phyloP scores from a whole-genome alignment of 441 rosid species.

The Mallotus repandus region DNA sequence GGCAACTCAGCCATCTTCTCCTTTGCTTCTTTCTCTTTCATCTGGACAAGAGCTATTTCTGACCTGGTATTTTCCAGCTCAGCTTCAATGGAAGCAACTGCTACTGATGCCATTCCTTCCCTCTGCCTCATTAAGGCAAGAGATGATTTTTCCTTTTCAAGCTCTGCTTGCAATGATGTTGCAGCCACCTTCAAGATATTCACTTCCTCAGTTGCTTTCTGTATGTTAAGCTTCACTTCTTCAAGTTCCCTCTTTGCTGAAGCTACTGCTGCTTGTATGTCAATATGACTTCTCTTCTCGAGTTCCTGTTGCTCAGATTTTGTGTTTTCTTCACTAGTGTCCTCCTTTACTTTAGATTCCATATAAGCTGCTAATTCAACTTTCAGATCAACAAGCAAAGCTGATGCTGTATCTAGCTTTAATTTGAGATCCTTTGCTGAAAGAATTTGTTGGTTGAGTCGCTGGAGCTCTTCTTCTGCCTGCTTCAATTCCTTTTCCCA shows the following conservation, averaged over 20 bases:
- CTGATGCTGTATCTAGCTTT: conserved; percentile 72
- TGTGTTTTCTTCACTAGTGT: conserved; percentile 29
- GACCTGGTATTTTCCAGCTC: conserved; percentile 65
- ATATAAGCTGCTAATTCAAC: conserved; percentile 78
- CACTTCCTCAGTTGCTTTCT: conserved; percentile 73
- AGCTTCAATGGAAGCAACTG: conserved; percentile 76
- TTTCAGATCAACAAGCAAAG: conserved; percentile 68
- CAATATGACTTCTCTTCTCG: conserved; percentile 45
- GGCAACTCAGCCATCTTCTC: conserved; percentile 70
- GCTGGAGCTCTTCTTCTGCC: conserved; percentile 81
- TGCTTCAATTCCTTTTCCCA: conserved; percentile 94
- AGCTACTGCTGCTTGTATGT: conserved; percentile 57
- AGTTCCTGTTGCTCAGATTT: conserved; percentile 32
- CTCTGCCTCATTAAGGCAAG: conserved; percentile 64
- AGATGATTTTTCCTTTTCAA: conserved; percentile 62
- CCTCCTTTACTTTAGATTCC: conserved; percentile 64
- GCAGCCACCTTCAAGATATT: conserved; percentile 69
- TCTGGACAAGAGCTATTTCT: conserved; percentile 59
- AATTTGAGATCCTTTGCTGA: conserved; percentile 70
- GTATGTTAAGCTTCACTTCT: conserved; percentile 67
- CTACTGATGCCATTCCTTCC: conserved; percentile 86
- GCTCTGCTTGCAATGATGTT: conserved; percentile 57
- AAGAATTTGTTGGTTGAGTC: conserved; percentile 63
- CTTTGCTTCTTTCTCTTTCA: conserved; percentile 72
- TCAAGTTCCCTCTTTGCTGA: conserved; percentile 83